Evolutionary conservation across 169 alveolate genomes (phyloP).

Genomic region (Pseudocohnilembus persalinus): DNA sequence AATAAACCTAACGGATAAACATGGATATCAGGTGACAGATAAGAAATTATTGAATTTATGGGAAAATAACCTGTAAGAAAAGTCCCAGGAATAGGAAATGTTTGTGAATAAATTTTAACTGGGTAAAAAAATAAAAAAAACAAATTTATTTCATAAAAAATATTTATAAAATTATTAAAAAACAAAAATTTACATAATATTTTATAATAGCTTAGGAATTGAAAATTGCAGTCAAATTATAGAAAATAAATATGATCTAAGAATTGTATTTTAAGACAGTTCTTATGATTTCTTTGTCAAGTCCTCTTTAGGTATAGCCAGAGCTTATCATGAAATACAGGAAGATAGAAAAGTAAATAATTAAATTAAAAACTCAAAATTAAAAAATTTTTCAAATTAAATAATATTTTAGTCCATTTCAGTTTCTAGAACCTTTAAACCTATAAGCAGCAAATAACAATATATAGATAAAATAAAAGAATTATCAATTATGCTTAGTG

Average conservation of each 20-base stretch:
- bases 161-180: slow-evolving; percentile 52
- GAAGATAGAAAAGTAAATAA: slow-evolving; percentile 12
- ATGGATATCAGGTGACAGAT: slow-evolving; percentile 50
- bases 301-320: slow-evolving; percentile 59
- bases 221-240: slow-evolving; percentile 54
- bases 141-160: slow-evolving; percentile 49
- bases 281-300: slow-evolving; percentile 43
- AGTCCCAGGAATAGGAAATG: slow-evolving; percentile 80
- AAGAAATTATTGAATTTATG: slow-evolving; percentile 63
- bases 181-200: slow-evolving; percentile 12
- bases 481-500: slow-evolving; percentile 40
- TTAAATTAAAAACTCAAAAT: too few relatives aligned
- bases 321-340: slow-evolving; percentile 50
- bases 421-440: slow-evolving; percentile 49
- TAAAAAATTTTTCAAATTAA: neutral
- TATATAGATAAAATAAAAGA: slow-evolving; percentile 49
- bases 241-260: slow-evolving; percentile 51
- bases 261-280: slow-evolving; percentile 43
- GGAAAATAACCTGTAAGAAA: slow-evolving; percentile 63
- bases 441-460: slow-evolving; percentile 23
- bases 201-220: slow-evolving; percentile 25
- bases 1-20: slow-evolving; percentile 86
- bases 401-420: slow-evolving; percentile 31
- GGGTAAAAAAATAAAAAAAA: neutral
- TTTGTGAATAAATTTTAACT: slow-evolving; percentile 64